phyloP scores from a whole-genome alignment of 1,284 basidiomycete species.

The Marasmius tenuissimus region DNA sequence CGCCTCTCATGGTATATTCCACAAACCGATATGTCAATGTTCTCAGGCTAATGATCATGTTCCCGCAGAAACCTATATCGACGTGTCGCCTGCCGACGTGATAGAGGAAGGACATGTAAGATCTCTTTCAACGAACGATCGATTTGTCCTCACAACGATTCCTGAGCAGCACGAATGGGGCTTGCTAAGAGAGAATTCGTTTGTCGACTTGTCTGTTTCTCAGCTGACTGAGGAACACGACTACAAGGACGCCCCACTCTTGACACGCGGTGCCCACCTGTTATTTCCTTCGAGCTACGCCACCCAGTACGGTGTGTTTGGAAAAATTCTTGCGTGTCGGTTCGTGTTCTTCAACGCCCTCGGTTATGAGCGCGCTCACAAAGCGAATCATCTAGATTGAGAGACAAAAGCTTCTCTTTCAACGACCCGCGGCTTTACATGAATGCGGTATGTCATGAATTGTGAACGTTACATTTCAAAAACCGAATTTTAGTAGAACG shows the following conservation, averaged over 20 bases:
- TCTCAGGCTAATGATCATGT: background rate
- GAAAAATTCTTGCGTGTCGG: constrained; percentile 45
- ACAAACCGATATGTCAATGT: background rate
- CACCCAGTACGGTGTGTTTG: constrained; percentile 60
- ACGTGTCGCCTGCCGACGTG: background rate
- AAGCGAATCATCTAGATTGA: constrained; percentile 26
- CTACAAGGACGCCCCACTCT: constrained; percentile 50
- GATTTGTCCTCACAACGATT: background rate
- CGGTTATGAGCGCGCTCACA: background rate
- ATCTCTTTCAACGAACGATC: background rate
- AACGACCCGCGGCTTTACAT: constrained; percentile 54
- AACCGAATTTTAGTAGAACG: constrained; percentile 39
- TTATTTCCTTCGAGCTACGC: constrained; percentile 29
- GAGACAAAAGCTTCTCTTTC: constrained; percentile 26
- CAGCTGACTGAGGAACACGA: constrained; percentile 37
- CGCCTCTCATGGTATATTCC: background rate
- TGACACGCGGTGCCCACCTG: constrained; percentile 53
- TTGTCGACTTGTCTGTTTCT: background rate
- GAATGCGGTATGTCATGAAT: constrained; percentile 48
- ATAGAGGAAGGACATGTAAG: background rate
- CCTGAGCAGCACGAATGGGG: background rate
- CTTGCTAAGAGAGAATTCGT: background rate
- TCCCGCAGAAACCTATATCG: background rate
- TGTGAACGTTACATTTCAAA: background rate
- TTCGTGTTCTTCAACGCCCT: constrained; percentile 22